A percentile compares a stretch with the other conserved stretches of the same genome.
These are phyloP conservation scores for Posidonia australis DNA, from an alignment of 106 monocot genomes.

Conservation along the genomic window DNA sequence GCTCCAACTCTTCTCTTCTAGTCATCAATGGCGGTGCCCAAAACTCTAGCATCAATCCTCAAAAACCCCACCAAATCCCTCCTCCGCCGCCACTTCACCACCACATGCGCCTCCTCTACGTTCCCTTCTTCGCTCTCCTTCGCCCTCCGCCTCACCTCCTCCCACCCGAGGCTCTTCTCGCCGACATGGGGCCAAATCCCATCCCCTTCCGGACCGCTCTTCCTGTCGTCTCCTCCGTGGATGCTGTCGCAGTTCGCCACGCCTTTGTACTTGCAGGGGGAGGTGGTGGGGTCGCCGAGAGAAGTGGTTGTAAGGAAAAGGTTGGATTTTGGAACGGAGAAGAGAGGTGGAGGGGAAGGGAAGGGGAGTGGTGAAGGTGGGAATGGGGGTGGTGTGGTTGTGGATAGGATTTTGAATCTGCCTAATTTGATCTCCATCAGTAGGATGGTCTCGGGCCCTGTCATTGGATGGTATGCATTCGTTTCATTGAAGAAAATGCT, in stretches of 20 bases:
- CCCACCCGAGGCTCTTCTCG: slow-evolving; percentile 13
- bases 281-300: slow-evolving; percentile 7
- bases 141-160: slow-evolving; percentile 10
- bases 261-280: slow-evolving; percentile 38
- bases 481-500: not conserved
- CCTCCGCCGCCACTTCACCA: slow-evolving; percentile 4
- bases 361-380: slow-evolving; percentile 4
- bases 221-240: slow-evolving; percentile 63
- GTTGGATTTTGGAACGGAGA: slow-evolving; percentile 10
- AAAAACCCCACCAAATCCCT: slow-evolving; percentile 12
- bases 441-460: slow-evolving; percentile 75
- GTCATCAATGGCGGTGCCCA: not conserved
- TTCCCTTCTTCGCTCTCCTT: not conserved
- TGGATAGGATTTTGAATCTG: slow-evolving; percentile 58
- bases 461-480: slow-evolving; percentile 69
- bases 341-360: not conserved
- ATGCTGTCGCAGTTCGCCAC: slow-evolving; percentile 67
- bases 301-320: not conserved
- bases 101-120: not conserved
- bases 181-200: slow-evolving; percentile 17
- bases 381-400: slow-evolving; percentile 5
- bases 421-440: slow-evolving; percentile 90
- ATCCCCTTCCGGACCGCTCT: slow-evolving; percentile 34
- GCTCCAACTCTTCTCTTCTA: not conserved
- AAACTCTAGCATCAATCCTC: slow-evolving; percentile 1